Percentiles rank a stretch among this genome's conserved stretches.
Conservation (phyloP, 148 eudicot genomes). For the Oxyria digyna region DNA sequence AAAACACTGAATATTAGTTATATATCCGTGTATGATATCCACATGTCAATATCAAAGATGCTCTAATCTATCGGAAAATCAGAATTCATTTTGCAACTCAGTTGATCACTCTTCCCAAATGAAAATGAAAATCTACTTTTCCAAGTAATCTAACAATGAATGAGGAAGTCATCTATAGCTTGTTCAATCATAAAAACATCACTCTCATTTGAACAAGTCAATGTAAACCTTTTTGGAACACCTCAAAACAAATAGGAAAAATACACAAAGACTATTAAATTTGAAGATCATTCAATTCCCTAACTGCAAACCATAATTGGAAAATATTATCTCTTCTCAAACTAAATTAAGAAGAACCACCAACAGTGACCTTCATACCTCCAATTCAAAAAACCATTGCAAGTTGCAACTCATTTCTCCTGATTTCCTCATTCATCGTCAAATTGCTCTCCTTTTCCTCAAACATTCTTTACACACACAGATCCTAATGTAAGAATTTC, state of each 20-base stretch:
- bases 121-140: not conserved
- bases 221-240: not conserved
- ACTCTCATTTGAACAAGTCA: conserved; percentile 2
- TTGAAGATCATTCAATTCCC: not conserved
- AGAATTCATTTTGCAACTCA: not conserved
- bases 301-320: not conserved
- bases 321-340: not conserved
- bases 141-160: not conserved
- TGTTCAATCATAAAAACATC: conserved; percentile 1
- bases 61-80: no score
- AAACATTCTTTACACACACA: conserved; percentile 7
- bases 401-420: not conserved
- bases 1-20: no score
- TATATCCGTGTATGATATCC: no score
- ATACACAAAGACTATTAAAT: not conserved
- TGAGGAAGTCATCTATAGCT: not conserved
- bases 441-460: conserved; percentile 6
- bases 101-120: not conserved
- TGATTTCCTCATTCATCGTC: not conserved
- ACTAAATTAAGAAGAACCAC: not conserved
- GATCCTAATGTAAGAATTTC: not conserved
- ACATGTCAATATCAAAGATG: no score
- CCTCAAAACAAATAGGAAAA: not conserved
- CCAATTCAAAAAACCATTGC: not conserved
- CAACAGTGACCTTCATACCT: not conserved